Base-by-base conservation (phyloP, 331 rosid genomes). In the Erythrophleum ivorense region DNA sequence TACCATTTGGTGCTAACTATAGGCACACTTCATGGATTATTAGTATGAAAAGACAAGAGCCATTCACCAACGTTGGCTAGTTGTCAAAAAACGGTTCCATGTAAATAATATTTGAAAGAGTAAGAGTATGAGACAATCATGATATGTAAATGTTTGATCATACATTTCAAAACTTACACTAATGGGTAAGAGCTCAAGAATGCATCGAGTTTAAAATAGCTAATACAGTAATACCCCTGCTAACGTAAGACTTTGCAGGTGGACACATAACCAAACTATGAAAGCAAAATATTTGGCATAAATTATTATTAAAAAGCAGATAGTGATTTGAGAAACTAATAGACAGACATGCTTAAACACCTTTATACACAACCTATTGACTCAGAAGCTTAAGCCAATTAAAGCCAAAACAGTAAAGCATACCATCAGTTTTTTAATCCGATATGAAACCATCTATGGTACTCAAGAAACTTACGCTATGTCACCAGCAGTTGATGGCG, bases 401-500 rank as follows among this genome's bases (percentile, higher is more conserved):
- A 70, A 81, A 80, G 71, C 9, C 64, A 21, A 70, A 38, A 36
- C 24, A 67, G 50, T 16, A 49, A 84, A 41, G 62, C 29, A 80
- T 29, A 57, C 57, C 18, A 38, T 14, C 13, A 67, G 59, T 4
- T 18, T 18, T 46, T n/a, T n/a, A 15, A 78, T 6, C 49, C 80
- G 31, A 75, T 21, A 77, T 19, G 73, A 80, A 83, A 52, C 62
- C 71, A 78, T 69, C 74, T 18, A 14, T 29, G 38, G 14, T 45
- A 49, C 73, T 72, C 40, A 77, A 85, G 81, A 54, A 60, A 91
- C 99, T 91, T 89, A 96, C 99, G 99, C 94, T 7, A 96, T 96
- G 84, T 96, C 99, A 79, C 99, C 99, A 46, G 99, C 99, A 73
- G 99, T 96, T 58, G 99, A 96, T 77, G 99, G 99, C 59, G 99